These are phyloP conservation scores for Kwoniella sp. DNA, from an alignment of 768 basidiomycete genomes.

Conservation along the genomic window DNA sequence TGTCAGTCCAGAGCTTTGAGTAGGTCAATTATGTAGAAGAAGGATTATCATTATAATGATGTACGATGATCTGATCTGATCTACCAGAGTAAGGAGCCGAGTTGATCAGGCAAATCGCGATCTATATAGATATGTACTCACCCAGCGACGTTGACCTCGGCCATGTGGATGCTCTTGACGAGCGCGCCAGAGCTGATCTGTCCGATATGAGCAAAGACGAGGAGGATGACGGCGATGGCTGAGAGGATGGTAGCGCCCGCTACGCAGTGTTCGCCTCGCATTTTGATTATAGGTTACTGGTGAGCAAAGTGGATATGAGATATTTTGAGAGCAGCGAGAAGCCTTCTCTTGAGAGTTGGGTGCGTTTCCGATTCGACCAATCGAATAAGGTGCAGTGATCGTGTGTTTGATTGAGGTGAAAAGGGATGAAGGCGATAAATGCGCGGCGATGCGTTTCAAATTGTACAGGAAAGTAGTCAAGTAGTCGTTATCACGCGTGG, in stretches of 20 bases:
- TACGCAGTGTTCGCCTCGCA: constrained; percentile 54
- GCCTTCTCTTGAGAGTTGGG: too few relatives aligned
- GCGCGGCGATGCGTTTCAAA: background rate
- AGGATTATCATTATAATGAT: too few relatives aligned
- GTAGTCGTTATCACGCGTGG: too few relatives aligned
- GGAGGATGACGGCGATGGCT: constrained; percentile 48
- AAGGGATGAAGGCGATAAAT: background rate
- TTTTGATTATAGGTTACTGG: constrained; percentile 9
- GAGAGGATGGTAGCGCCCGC: constrained; percentile 51
- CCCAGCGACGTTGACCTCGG: constrained; percentile 49
- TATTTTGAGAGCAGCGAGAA: too few relatives aligned
- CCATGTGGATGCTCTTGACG: constrained; percentile 45
- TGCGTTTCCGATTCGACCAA: background rate
- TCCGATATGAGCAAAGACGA: constrained; percentile 53
- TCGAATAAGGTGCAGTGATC: background rate
- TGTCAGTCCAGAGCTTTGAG: too few relatives aligned
- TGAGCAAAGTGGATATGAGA: background rate
- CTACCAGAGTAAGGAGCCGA: too few relatives aligned
- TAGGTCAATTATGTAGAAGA: too few relatives aligned
- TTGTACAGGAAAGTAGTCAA: too few relatives aligned
- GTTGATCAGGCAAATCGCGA: too few relatives aligned
- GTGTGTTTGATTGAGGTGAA: too few relatives aligned
- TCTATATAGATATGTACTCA: too few relatives aligned
- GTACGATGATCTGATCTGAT: background rate
- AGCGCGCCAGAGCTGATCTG: constrained; percentile 46